Evolutionary conservation across 2,329 filamentous ascomycete species (phyloP).

Genomic region (Fusarium siculi): DNA sequence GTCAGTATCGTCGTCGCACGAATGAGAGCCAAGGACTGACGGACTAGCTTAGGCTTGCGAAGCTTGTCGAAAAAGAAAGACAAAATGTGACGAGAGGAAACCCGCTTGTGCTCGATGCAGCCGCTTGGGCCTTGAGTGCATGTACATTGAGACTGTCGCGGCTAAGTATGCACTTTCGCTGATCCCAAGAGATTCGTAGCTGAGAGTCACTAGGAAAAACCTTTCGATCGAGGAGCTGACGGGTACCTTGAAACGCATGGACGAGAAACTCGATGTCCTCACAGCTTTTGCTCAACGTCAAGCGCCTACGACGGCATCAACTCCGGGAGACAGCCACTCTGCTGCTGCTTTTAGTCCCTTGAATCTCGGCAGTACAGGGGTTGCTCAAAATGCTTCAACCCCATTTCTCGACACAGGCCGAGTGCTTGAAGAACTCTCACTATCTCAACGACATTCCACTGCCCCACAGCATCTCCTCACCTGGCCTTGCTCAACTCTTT

Average conservation of each 20-base stretch:
- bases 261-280: slow-evolving; percentile 16
- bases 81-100: slow-evolving; percentile 30
- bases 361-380: not conserved
- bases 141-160: slow-evolving; percentile 22
- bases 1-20: not conserved
- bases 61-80: slow-evolving; percentile 28
- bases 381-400: not conserved
- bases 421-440: slow-evolving; percentile 15
- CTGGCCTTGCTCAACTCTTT: slow-evolving; percentile 22
- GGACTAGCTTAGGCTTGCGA: slow-evolving; percentile 5
- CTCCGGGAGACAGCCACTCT: not conserved
- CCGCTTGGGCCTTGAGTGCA: slow-evolving; percentile 13
- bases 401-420: not conserved
- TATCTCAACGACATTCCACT: slow-evolving; percentile 19
- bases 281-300: not conserved
- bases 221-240: slow-evolving; percentile 17
- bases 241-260: slow-evolving; percentile 13
- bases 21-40: not conserved
- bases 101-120: slow-evolving; percentile 23
- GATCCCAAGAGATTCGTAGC: not conserved
- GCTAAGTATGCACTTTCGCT: slow-evolving; percentile 1
- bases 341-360: slow-evolving; percentile 5
- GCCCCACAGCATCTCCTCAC: slow-evolving; percentile 23
- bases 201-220: not conserved
- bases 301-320: not conserved